phyloP scores from a whole-genome alignment of 192 early-diverging fungal genomes.

The Glomus cerebriforme region DNA sequence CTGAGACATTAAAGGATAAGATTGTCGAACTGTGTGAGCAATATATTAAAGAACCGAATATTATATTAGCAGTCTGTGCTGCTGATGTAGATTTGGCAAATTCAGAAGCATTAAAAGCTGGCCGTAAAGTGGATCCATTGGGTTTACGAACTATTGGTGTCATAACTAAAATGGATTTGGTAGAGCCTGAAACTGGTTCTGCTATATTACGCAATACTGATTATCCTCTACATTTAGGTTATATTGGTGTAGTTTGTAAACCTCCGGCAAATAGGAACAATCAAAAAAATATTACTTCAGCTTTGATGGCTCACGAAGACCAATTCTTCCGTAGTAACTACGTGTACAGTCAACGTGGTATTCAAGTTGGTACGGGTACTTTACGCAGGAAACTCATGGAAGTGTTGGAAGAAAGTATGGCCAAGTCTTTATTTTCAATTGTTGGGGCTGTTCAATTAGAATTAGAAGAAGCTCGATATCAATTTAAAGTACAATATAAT shows the following conservation, averaged over 20 bases:
- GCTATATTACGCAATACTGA: constrained; percentile 86
- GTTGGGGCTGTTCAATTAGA: constrained; percentile 93
- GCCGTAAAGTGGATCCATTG: constrained; percentile 77
- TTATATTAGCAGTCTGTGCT: constrained; percentile 82
- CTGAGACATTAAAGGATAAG: constrained; percentile 71
- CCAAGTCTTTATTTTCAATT: constrained; percentile 74
- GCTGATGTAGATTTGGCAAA: constrained; percentile 89
- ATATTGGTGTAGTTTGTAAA: constrained; percentile 95
- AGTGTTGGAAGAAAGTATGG: constrained; percentile 93
- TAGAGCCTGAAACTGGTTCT: constrained; percentile 76
- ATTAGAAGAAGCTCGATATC: constrained; percentile 93
- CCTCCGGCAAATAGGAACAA: constrained; percentile 43
- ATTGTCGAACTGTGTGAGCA: constrained; percentile 84
- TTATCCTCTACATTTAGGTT: constrained; percentile 92
- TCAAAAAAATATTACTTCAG: constrained; percentile 51
- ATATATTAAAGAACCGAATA: constrained; percentile 79
- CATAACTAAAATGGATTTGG: constrained; percentile 87
- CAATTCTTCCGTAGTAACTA: constrained; percentile 55
- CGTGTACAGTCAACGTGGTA: constrained; percentile 61
- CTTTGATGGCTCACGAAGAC: constrained; percentile 58
- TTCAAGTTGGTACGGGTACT: constrained; percentile 83
- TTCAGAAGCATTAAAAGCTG: constrained; percentile 78
- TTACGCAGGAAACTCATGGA: constrained; percentile 86
- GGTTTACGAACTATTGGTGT: constrained; percentile 83
- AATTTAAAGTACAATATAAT: constrained; percentile 99